Evolutionary conservation across 2,329 filamentous ascomycete species (phyloP), one percentile per base, ranked within the genome.

Genomic region (Clarireedia hainanense): DNA sequence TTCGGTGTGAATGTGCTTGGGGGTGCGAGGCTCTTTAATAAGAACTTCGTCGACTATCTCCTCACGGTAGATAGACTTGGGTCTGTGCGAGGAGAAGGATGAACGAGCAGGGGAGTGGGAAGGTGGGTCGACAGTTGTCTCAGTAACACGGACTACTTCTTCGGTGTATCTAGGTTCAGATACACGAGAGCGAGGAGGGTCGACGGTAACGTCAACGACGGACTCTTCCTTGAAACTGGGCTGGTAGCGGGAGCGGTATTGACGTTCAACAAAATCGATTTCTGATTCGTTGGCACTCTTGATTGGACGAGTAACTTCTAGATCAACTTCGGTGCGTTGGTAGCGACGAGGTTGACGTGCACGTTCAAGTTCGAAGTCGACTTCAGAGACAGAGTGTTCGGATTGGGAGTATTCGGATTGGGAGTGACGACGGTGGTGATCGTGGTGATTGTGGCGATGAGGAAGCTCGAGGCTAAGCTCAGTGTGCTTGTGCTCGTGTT

Each of bases 221-320:
- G 61, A 48, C 24, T 65, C 61, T 57, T 66, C 69, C 65, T 63
- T 69, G 67, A 71, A 69, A 53, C 64, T 65, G 65, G 71, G 71
- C 75, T 47, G 34, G 24, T 39, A 51, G 23, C 47, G 46, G 70
- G 81, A 74, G 68, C 83, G 82, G 71, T 85, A 85, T 73, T 84
- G 77, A 73, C 80, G 80, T 74, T 86, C 83, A 69, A 80, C 80
- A 64, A 80, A 71, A 74, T 86, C 83, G 71, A 86, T 77, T 52
- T 68, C 60, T 20, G 67, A 60, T 40, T 63, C 64, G 17, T 40
- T 15, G 9, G 52, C 24, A 26, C 37, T 55, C 61, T 64, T 56
- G 34, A 59, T 60, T 57, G 65, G 63, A 56, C 59, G 63, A 42
- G 60, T 64, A 55, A 63, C 59, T 20, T 58, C 58, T 61, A 55